phyloP scores from a whole-genome alignment of 108 stramenopile species.

The Parietichytrium sp. region DNA sequence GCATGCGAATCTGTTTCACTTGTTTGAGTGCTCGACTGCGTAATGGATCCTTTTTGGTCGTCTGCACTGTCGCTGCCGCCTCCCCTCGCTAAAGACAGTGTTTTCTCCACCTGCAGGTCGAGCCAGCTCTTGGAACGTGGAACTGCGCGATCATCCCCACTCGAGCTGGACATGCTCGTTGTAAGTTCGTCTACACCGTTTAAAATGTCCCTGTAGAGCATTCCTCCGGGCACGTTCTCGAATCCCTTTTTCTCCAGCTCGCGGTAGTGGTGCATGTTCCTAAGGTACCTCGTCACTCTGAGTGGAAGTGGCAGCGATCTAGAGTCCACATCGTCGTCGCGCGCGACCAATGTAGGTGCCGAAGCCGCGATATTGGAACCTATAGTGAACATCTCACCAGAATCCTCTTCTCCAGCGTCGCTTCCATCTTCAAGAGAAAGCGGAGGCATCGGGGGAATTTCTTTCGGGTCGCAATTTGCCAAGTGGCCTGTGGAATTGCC shows the following conservation, averaged over 20 bases:
- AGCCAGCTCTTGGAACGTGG: not conserved
- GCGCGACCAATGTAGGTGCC: too few species aligned
- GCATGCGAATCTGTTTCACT: too few species aligned
- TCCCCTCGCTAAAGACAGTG: not conserved
- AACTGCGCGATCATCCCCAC: too few species aligned
- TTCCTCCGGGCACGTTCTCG: not conserved
- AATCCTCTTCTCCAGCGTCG: too few species aligned
- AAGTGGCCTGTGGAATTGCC: too few species aligned
- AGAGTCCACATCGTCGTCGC: not conserved
- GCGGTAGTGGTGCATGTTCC: not conserved
- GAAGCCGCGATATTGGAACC: too few species aligned
- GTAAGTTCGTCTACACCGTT: not conserved
- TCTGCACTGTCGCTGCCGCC: not conserved
- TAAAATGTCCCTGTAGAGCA: not conserved
- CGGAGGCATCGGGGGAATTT: too few species aligned
- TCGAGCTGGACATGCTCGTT: not conserved
- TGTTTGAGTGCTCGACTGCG: too few species aligned
- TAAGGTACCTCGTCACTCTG: not conserved
- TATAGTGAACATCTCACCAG: too few species aligned
- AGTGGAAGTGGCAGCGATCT: not conserved
- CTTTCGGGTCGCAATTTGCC: too few species aligned
- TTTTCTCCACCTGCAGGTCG: not conserved
- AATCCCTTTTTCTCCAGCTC: slow-evolving; percentile 24
- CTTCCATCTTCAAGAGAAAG: too few species aligned
- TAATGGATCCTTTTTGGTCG: too few species aligned